Conservation (phyloP, 805 yeast genomes). For the Hanseniaspora mollemarum region DNA sequence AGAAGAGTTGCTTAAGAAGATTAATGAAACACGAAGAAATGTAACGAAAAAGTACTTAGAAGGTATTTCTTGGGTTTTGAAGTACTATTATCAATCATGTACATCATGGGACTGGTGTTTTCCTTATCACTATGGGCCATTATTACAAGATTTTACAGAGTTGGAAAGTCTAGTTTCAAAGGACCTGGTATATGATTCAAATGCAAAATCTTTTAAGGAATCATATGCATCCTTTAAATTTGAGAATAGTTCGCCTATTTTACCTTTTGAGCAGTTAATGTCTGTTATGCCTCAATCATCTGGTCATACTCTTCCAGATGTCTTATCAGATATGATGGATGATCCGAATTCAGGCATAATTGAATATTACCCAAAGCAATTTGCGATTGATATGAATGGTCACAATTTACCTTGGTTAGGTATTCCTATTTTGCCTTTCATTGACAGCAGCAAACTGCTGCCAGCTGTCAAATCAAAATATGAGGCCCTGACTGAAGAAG, state of each 20-base stretch:
- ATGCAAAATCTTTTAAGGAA: background rate
- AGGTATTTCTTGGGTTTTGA: conserved; percentile 92
- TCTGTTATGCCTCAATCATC: conserved; percentile 91
- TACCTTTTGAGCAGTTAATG: conserved; percentile 89
- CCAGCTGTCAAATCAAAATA: conserved; percentile 57
- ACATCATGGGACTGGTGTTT: conserved; percentile 98
- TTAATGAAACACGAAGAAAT: conserved; percentile 41
- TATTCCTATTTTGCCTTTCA: conserved; percentile 78
- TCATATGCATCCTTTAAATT: conserved; percentile 40
- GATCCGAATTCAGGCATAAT: conserved; percentile 69
- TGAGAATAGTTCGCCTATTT: conserved; percentile 62
- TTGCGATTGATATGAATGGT: conserved; percentile 90
- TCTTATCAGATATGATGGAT: conserved; percentile 72
- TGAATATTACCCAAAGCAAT: conserved; percentile 82
- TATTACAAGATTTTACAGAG: conserved; percentile 73
- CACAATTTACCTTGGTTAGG: conserved; percentile 94
- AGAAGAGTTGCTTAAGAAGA: conserved; percentile 32
- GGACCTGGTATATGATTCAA: background rate
- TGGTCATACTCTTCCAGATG: conserved; percentile 70
- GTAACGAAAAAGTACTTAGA: conserved; percentile 71
- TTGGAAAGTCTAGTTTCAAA: conserved; percentile 31
- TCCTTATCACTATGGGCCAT: conserved; percentile 96
- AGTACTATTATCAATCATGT: conserved; percentile 93
- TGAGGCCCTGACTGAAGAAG: conserved; percentile 51
- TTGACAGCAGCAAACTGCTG: conserved; percentile 67